phyloP scores from a whole-genome alignment of 2,329 filamentous ascomycete species.

The Albophoma yamanashiensis region DNA sequence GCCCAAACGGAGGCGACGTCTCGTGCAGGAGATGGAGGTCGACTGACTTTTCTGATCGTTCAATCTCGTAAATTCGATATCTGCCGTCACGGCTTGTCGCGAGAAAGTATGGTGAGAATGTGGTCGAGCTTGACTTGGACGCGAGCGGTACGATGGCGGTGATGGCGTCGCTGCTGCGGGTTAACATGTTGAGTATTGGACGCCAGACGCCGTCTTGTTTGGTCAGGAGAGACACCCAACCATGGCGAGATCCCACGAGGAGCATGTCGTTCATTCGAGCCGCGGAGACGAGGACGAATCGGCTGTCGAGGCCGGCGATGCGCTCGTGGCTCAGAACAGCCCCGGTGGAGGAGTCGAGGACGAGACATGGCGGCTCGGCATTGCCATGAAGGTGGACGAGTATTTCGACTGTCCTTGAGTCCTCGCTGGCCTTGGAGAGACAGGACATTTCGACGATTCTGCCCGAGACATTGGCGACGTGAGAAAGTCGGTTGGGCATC shows the following conservation, averaged over 20 bases:
- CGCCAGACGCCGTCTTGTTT: conserved; percentile 14
- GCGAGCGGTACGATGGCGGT: conserved; percentile 50
- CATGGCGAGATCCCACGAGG: conserved; percentile 43
- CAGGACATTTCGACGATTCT: conserved; percentile 42
- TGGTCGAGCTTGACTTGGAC: conserved; percentile 4
- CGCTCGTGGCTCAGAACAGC: conserved; percentile 15
- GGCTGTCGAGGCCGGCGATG: conserved; percentile 29
- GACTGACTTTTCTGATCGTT: conserved; percentile 9
- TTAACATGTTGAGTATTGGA: conserved; percentile 22
- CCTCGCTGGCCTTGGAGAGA: conserved; percentile 12
- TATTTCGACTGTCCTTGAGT: conserved; percentile 16
- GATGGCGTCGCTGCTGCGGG: conserved; percentile 50
- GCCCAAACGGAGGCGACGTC: conserved; percentile 58
- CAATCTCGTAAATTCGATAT: conserved; percentile 52
- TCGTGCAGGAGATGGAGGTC: conserved; percentile 50
- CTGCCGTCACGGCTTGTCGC: conserved; percentile 69
- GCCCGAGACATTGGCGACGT: conserved; percentile 28
- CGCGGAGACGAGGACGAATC: conserved; percentile 39
- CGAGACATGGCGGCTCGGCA: conserved; percentile 30
- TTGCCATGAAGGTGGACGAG: conserved; percentile 36
- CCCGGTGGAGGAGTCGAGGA: conserved; percentile 21
- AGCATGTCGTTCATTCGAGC: conserved; percentile 28
- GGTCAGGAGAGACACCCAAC: conserved; percentile 29
- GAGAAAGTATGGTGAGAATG: conserved; percentile 39
- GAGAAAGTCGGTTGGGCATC: conserved; percentile 16